Percentiles rank a stretch among this genome's conserved stretches.
phyloP scores from a whole-genome alignment of 2,329 filamentous ascomycete species.

The Dothistroma septosporum region DNA sequence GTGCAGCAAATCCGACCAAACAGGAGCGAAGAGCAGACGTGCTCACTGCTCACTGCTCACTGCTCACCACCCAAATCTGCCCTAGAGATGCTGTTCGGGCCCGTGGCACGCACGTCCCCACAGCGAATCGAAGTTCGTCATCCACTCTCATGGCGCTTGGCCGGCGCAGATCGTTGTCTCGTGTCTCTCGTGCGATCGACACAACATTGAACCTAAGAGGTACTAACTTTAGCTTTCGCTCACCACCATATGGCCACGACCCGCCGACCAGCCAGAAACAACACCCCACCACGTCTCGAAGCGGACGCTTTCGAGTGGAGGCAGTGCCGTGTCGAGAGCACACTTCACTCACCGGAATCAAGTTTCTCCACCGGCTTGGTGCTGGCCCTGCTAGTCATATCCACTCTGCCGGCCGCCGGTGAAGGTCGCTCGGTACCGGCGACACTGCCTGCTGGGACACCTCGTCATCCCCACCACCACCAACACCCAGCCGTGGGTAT shows the following conservation, averaged over 20 bases:
- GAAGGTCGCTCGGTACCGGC: neutral
- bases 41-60: too few relatives aligned
- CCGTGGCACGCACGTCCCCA: neutral
- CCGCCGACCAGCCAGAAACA: neutral
- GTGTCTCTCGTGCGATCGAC: neutral
- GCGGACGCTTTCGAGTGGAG: neutral
- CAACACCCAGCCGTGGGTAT: neutral
- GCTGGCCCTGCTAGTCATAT: neutral
- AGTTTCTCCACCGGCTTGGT: neutral
- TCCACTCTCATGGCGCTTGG: neutral
- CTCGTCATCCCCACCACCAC: neutral
- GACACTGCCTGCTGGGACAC: neutral
- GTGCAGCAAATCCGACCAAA: neutral
- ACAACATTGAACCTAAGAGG: neutral
- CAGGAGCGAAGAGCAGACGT: neutral
- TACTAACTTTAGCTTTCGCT: neutral
- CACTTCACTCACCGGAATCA: neutral
- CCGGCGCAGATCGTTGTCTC: too few relatives aligned
- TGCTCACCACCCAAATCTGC: neutral
- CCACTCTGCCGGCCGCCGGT: neutral
- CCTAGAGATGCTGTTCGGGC: constrained; percentile 1
- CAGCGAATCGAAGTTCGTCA: neutral
- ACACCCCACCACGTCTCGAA: neutral
- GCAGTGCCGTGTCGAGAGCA: neutral
- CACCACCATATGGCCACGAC: neutral